Evolutionary conservation across 1,139 yeast species (phyloP), one percentile per base, ranked within the genome.

Genomic region (Yamadazyma atlantica): DNA sequence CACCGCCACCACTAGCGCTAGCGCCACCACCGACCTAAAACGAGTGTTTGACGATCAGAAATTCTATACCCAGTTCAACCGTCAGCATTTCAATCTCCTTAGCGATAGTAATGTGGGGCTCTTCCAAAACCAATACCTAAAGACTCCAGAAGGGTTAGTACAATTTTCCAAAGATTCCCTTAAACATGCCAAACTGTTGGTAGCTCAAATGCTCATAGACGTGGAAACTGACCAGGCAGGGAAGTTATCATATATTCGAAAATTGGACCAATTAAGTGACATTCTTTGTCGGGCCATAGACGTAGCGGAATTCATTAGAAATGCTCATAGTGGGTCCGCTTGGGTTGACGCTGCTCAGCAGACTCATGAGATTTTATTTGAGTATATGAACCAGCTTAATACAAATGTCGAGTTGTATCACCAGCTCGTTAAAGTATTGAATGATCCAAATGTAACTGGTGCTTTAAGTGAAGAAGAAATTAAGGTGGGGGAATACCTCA

Each of bases 241-340:
- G 1, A 60, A 76, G 34, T 52, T 66, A 25, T 60, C 67, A 11
- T 86, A 79, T 43, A 78, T 92, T 38, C 55, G 79, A 36, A 80
- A 81, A 38, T 64, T 92, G 43, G 99, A 92, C 58, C 80, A 89
- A 48, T 65, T 94, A 31, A 85, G 96, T 51, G 98, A 92, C 57
- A 76, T 85, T 15, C 63, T 92, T 31, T 92, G 99, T 57, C 78
- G 96, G 43, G 97, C 88, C 7, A 90, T 92, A 32, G 99, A 92
- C 58, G 78, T 90, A 39, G 94, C 96, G 19, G 98, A 92, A 49
- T 92, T 92, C 60, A 80, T 94, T 19, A 70, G 98, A 37, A 90
- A 89, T 35, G 81, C 84, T 1, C 97, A 92, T 57, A 97, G 97
- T 0, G 76, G 82, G 45, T 68, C 69, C 36, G 64, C 69, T 29